Base-by-base conservation (phyloP, 2,329 filamentous ascomycete genomes). In the Ophiocordyceps camponoti-saundersi region DNA sequence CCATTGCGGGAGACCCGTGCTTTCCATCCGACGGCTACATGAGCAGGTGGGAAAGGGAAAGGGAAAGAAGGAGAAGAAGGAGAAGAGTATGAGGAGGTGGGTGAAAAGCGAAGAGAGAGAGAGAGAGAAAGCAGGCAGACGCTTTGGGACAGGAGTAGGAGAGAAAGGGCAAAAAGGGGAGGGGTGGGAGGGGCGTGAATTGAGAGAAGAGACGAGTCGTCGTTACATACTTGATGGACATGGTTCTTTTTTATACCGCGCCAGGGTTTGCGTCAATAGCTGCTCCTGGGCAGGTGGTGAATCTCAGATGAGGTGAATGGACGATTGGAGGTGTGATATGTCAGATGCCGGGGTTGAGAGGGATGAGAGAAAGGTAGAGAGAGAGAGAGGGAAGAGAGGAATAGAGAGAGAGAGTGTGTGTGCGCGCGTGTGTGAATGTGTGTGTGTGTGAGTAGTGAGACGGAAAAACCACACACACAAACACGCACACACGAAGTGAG, bases 221-320 rank as follows among this genome's bases (percentile, higher is more conserved):
- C 41, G 13, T 46, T 34, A 39, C 67, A 67, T 66, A 73, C 70
- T 73, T 73, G 69, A 73, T 71, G 60, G 70, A 73, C 70, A 73
- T 73, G 23, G 23, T 26, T 59, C 58, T 67, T 36, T 36, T n/a
- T 36, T 36, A 16, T n/a, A n/a, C 56, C 58, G 55, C 50, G 58
- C 58, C 56, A 60, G 56, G 58, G 61, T 60, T 59, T 26, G 23
- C 23, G 23, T 26, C 23, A 26, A 26, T 26, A 26, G 23, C 23
- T 26, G 23, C 23, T 13, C 32, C 32, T n/a, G 32, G 32, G 32
- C 32, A 36, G 13, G 32, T 13, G 32, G 32, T 13, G 32, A 34
- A 34, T 13, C 23, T 26, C 5, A 26, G 23, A 26, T 26, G 32
- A 34, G 32, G 32, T 13, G 32, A 34, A 34, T 13, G 32, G 32